Evolutionary conservation across 164 flowering plant genomes (phyloP).

Genomic region (Aristolochia fimbriata): DNA sequence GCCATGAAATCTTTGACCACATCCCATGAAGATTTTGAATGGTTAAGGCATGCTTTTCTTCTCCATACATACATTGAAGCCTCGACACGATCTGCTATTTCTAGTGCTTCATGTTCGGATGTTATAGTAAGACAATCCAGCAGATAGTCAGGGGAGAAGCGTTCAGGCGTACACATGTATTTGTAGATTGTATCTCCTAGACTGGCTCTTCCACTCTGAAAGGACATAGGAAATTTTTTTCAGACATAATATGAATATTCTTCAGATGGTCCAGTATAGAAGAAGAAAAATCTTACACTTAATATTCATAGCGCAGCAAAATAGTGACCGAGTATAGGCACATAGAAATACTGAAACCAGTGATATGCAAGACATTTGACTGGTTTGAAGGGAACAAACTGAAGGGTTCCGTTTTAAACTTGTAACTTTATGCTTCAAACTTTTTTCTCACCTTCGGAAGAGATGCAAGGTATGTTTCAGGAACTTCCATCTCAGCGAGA

Average conservation of each 20-base stretch:
- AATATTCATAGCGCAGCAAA: background rate
- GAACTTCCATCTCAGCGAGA: conserved; percentile 84
- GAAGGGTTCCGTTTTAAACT: background rate
- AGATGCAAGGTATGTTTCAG: conserved; percentile 62
- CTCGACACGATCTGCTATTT: conserved; percentile 79
- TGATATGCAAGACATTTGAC: background rate
- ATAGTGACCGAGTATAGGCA: too few species aligned
- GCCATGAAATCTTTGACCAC: conserved; percentile 68
- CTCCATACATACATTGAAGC: conserved; percentile 93
- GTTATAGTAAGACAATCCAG: conserved; percentile 54
- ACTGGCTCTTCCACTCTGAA: conserved; percentile 75
- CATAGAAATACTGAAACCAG: too few species aligned
- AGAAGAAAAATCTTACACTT: background rate
- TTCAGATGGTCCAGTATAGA: background rate
- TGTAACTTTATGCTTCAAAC: background rate
- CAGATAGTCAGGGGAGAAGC: conserved; percentile 63
- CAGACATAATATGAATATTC: too few species aligned
- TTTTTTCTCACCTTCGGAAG: conserved; percentile 73
- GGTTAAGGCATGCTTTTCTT: conserved; percentile 56
- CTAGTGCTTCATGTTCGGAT: conserved; percentile 93
- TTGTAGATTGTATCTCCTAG: conserved; percentile 75
- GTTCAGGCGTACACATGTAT: conserved; percentile 40
- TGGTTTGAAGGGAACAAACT: background rate
- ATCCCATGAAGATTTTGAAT: conserved; percentile 76
- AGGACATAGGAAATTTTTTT: background rate